Percentiles rank a stretch among this genome's conserved stretches.
Conservation (phyloP, 768 basidiomycete species). For the Pleurotus tuber-regium region DNA sequence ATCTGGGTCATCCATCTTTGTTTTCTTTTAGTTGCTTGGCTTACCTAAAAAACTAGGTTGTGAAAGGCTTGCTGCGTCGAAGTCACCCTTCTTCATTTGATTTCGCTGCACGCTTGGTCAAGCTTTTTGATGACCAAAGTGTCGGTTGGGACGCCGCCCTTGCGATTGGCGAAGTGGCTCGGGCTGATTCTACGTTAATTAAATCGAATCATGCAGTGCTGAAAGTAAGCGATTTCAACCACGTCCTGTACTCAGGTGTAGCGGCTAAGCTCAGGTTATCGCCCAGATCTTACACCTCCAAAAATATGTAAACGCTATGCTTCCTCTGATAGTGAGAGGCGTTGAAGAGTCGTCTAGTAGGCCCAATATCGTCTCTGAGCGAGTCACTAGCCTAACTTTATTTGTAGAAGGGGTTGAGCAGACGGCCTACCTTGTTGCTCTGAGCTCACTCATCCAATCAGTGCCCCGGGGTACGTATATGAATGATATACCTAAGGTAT, state of each 20-base stretch:
- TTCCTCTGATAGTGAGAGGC: constrained; percentile 74
- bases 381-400: not conserved
- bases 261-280: not conserved
- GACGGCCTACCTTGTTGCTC: constrained; percentile 75
- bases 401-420: constrained; percentile 45
- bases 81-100: constrained; percentile 57
- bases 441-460: constrained; percentile 77
- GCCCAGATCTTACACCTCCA: constrained; percentile 72
- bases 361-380: constrained; percentile 17
- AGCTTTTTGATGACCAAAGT: constrained; percentile 61
- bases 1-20: constrained; percentile 52
- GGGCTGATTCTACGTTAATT: constrained; percentile 60
- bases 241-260: not conserved
- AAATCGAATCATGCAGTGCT: constrained; percentile 78
- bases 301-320: constrained; percentile 65
- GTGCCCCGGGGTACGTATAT: constrained; percentile 75
- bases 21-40: not conserved
- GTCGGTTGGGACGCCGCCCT: constrained; percentile 76
- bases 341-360: constrained; percentile 55
- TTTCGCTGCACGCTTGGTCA: constrained; percentile 65
- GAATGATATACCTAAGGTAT: constrained; percentile 61
- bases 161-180: constrained; percentile 65
- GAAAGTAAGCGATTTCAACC: constrained; percentile 49
- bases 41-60: constrained; percentile 45
- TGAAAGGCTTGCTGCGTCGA: constrained; percentile 76